Percentiles rank a stretch among this genome's conserved stretches.
Conservation (phyloP, 2,329 filamentous ascomycete genomes). For the Aspergillus hortae region DNA sequence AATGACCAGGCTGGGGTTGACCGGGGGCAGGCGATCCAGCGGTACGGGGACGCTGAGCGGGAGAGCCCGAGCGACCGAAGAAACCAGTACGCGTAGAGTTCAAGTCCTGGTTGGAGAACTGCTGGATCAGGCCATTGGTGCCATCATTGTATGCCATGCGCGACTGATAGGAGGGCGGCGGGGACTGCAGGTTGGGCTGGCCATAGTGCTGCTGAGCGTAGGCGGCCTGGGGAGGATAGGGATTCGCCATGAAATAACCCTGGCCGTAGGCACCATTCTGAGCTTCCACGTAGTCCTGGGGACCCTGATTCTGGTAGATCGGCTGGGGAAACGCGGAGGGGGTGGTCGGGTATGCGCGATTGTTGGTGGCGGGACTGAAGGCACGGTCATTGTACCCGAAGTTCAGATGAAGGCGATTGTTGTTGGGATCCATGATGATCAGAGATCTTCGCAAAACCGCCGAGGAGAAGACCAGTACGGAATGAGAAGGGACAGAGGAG, state of each 20-base stretch:
- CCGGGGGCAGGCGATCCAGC: conserved; percentile 58
- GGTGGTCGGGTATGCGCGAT: conserved; percentile 76
- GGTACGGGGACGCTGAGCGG: conserved; percentile 76
- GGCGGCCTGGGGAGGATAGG: conserved; percentile 54
- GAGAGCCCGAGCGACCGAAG: conserved; percentile 66
- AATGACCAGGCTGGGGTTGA: conserved; percentile 62
- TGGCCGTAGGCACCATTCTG: conserved; percentile 41
- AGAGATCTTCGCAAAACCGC: conserved; percentile 31
- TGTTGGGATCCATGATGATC: conserved; percentile 48
- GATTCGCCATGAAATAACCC: conserved; percentile 62
- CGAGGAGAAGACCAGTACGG: conserved; percentile 38
- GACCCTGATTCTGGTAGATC: conserved; percentile 62
- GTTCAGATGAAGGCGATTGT: conserved; percentile 49
- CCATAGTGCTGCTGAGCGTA: conserved; percentile 51
- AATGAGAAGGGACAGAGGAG: conserved; percentile 6
- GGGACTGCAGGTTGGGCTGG: conserved; percentile 52
- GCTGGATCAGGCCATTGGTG: conserved; percentile 87
- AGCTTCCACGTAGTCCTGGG: conserved; percentile 59
- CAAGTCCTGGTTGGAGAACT: conserved; percentile 95
- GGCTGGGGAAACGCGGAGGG: conserved; percentile 96
- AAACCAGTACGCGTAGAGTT: conserved; percentile 67
- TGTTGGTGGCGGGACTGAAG: conserved; percentile 56
- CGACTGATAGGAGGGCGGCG: conserved; percentile 52
- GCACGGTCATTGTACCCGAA: conserved; percentile 60
- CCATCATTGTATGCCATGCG: conserved; percentile 63